Evolutionary conservation across 2,329 filamentous ascomycete genomes (phyloP).

Genomic region (Aspergillus novofumigatus): DNA sequence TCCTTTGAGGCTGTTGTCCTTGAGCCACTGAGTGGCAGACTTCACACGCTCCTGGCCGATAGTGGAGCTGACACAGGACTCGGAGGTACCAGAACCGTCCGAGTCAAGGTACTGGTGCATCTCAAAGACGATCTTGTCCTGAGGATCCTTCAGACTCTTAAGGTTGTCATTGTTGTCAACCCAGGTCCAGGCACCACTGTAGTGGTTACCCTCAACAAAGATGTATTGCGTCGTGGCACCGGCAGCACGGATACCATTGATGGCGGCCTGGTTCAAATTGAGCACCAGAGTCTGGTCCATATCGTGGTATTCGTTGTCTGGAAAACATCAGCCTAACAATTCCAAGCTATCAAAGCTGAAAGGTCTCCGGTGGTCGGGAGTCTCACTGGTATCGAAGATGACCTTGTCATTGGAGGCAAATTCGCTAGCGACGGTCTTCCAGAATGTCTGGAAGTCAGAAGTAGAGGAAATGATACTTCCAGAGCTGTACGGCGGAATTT

Average conservation of each 20-base stretch:
- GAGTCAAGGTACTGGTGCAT: conserved; percentile 61
- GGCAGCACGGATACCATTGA: conserved; percentile 56
- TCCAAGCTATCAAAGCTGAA: not conserved
- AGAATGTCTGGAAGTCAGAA: conserved; percentile 53
- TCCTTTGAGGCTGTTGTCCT: conserved; percentile 49
- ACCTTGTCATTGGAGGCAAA: conserved; percentile 54
- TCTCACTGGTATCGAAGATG: conserved; percentile 57
- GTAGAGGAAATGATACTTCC: conserved; percentile 37
- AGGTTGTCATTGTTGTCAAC: conserved; percentile 40
- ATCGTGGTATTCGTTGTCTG: conserved; percentile 61
- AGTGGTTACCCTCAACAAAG: conserved; percentile 55
- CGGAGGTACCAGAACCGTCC: conserved; percentile 51
- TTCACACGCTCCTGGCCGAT: conserved; percentile 51
- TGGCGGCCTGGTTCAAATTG: conserved; percentile 61
- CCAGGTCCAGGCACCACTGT: conserved; percentile 48
- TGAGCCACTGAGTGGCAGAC: conserved; percentile 52
- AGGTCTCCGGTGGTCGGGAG: not conserved
- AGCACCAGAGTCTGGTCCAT: conserved; percentile 58
- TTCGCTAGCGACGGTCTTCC: conserved; percentile 51
- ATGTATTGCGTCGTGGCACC: conserved; percentile 57
- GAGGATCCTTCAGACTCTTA: conserved; percentile 47
- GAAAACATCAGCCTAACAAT: conserved; percentile 4
- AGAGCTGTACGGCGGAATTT: conserved; percentile 1
- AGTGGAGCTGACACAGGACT: conserved; percentile 49
- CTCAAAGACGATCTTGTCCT: conserved; percentile 55